Percentiles rank a stretch among this genome's conserved stretches.
phyloP scores from a whole-genome alignment of 805 yeast species.

The Candida ovalis region DNA sequence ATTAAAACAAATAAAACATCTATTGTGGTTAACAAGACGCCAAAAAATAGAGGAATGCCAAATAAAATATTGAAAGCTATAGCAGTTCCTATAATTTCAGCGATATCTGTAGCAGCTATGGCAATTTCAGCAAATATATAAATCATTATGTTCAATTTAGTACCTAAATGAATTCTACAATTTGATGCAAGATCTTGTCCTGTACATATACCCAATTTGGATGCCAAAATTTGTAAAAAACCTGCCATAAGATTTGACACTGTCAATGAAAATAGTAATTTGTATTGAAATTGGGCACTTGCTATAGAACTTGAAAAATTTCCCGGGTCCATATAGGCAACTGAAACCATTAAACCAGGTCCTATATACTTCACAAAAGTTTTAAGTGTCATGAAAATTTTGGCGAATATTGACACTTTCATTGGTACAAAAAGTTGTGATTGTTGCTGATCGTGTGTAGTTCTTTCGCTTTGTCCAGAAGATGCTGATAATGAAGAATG shows the following conservation, averaged over 20 bases:
- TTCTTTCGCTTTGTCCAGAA: background rate
- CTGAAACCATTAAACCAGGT: constrained; percentile 93
- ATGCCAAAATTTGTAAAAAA: constrained; percentile 77
- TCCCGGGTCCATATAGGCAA: constrained; percentile 97
- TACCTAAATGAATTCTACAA: constrained; percentile 73
- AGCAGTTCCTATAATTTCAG: constrained; percentile 98
- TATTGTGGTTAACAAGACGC: constrained; percentile 78
- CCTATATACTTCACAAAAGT: constrained; percentile 60
- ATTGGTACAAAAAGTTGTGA: background rate
- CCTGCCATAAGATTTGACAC: constrained; percentile 85
- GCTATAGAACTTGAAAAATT: constrained; percentile 94
- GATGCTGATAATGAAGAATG: background rate
- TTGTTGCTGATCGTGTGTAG: background rate
- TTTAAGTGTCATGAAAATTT: constrained; percentile 13
- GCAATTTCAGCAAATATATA: constrained; percentile 85
- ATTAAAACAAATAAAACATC: constrained; percentile 83
- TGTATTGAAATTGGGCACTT: constrained; percentile 70
- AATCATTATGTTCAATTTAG: constrained; percentile 52
- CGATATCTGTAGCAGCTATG: constrained; percentile 91
- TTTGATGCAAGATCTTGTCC: constrained; percentile 89
- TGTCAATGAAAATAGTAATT: constrained; percentile 71
- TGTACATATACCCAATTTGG: constrained; percentile 89
- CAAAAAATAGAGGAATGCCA: constrained; percentile 73
- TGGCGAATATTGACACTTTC: constrained; percentile 5
- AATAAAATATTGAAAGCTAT: constrained; percentile 83